Evolutionary conservation across 1,139 yeast species (phyloP).

Genomic region (Nadsonia starkeyi-henricii): DNA sequence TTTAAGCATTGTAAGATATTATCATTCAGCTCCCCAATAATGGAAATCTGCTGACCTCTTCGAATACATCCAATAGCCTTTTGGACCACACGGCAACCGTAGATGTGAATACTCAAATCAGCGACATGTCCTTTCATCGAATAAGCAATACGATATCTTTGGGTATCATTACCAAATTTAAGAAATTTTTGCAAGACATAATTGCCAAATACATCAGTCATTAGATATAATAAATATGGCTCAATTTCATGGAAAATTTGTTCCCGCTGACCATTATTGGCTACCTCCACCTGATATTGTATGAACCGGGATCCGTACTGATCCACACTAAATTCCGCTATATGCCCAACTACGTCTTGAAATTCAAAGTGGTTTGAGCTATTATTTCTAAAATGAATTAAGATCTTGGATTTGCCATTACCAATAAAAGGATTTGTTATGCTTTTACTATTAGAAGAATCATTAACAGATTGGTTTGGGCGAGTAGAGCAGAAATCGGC

Average conservation of each 20-base stretch:
- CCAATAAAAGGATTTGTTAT: slow-evolving; percentile 66
- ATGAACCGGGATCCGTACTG: slow-evolving; percentile 95
- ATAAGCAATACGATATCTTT: slow-evolving; percentile 53
- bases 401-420: too few species aligned
- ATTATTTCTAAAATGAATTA: slow-evolving; percentile 62
- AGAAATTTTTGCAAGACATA: slow-evolving; percentile 91
- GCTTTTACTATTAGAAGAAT: slow-evolving; percentile 5
- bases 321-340: slow-evolving; percentile 84
- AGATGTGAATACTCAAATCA: slow-evolving; percentile 78
- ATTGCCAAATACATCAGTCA: slow-evolving; percentile 96
- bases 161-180: slow-evolving; percentile 64
- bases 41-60: slow-evolving; percentile 51
- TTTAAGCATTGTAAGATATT: slow-evolving; percentile 69
- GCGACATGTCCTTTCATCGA: slow-evolving; percentile 69
- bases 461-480: neutral
- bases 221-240: slow-evolving; percentile 59
- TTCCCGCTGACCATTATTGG: slow-evolving; percentile 59
- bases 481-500: neutral
- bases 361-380: slow-evolving; percentile 45
- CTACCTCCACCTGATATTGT: slow-evolving; percentile 67
- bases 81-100: slow-evolving; percentile 95
- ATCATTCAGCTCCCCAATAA: slow-evolving; percentile 60
- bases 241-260: slow-evolving; percentile 74
- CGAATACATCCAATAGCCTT: slow-evolving; percentile 72
- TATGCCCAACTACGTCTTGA: slow-evolving; percentile 72